A percentile compares a stretch with the other conserved stretches of the same genome.
Evolutionary conservation across 1,284 basidiomycete genomes (phyloP).

Genomic region (Sporisorium reilianum): DNA sequence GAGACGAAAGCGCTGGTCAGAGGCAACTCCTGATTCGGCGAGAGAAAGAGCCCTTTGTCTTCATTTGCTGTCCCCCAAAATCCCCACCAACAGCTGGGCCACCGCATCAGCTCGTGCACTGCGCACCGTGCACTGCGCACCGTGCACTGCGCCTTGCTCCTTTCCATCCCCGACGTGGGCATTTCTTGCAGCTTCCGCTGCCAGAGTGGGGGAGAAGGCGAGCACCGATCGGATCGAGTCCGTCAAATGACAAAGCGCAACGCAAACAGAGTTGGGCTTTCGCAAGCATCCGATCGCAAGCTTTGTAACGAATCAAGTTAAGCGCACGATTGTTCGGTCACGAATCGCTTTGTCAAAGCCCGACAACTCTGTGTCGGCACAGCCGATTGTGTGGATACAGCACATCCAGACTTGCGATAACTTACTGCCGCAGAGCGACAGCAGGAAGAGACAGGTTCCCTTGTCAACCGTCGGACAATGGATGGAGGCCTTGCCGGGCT

Average conservation of each 20-base stretch:
- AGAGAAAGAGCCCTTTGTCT: constrained; percentile 19
- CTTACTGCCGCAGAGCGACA: not conserved
- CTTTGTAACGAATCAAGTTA: not conserved
- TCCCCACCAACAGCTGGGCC: not conserved
- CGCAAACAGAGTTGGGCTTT: not conserved
- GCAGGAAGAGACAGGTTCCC: not conserved
- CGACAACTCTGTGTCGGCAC: constrained; percentile 2
- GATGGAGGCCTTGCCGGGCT: not conserved
- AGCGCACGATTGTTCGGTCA: not conserved
- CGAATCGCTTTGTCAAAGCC: not conserved
- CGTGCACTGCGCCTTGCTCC: not conserved
- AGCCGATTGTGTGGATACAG: not conserved
- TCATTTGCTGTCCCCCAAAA: constrained; percentile 6
- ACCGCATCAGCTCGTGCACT: not conserved
- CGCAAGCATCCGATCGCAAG: not conserved
- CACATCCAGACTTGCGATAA: not conserved
- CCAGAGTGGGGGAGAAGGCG: constrained; percentile 8
- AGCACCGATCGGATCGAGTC: constrained; percentile 15
- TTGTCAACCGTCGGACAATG: not conserved
- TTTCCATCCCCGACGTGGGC: not conserved
- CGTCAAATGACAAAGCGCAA: constrained; percentile 1
- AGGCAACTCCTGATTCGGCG: not conserved
- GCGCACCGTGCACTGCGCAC: too few relatives aligned
- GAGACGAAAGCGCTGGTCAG: not conserved
- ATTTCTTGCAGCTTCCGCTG: not conserved